Evolutionary conservation across 2,329 filamentous ascomycete species (phyloP).

Genomic region (Colletotrichum sansevieriae): DNA sequence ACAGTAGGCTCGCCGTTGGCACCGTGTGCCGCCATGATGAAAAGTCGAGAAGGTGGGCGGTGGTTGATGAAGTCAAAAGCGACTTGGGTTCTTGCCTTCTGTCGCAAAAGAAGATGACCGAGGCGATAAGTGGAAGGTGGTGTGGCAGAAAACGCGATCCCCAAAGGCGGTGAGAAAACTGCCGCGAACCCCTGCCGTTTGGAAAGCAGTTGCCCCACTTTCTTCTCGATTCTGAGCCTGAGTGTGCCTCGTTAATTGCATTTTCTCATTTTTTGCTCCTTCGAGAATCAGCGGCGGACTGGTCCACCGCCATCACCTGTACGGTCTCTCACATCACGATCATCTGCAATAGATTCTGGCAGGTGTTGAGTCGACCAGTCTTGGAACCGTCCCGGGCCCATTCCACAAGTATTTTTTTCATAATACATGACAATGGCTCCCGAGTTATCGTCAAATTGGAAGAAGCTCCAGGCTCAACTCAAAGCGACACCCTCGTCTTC

Average conservation of each 20-base stretch:
- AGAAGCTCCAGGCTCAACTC: slow-evolving; percentile 77
- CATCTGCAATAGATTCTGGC: too few relatives aligned
- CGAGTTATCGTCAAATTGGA: slow-evolving; percentile 80
- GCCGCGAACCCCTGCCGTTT: slow-evolving; percentile 25
- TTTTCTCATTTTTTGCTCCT: slow-evolving; percentile 27
- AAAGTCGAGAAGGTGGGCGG: slow-evolving; percentile 38
- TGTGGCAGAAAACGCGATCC: slow-evolving; percentile 40
- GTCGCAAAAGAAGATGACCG: slow-evolving; percentile 12
- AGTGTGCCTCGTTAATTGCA: slow-evolving; percentile 27
- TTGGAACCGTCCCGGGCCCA: not conserved
- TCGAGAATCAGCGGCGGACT: not conserved
- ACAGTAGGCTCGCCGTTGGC: slow-evolving; percentile 66
- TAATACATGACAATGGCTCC: slow-evolving; percentile 53
- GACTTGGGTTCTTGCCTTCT: not conserved
- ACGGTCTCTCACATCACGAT: not conserved
- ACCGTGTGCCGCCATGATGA: slow-evolving; percentile 67
- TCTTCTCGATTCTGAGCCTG: not conserved
- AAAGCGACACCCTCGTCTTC: slow-evolving; percentile 59
- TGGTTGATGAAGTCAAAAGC: slow-evolving; percentile 26
- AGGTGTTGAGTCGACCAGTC: not conserved
- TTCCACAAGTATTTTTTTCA: not conserved
- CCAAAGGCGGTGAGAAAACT: slow-evolving; percentile 32
- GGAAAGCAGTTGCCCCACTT: not conserved
- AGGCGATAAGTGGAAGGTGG: slow-evolving; percentile 22
- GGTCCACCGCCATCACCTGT: not conserved